Conservation (phyloP, 257 asterid species). For the Solanum verrucosum region DNA sequence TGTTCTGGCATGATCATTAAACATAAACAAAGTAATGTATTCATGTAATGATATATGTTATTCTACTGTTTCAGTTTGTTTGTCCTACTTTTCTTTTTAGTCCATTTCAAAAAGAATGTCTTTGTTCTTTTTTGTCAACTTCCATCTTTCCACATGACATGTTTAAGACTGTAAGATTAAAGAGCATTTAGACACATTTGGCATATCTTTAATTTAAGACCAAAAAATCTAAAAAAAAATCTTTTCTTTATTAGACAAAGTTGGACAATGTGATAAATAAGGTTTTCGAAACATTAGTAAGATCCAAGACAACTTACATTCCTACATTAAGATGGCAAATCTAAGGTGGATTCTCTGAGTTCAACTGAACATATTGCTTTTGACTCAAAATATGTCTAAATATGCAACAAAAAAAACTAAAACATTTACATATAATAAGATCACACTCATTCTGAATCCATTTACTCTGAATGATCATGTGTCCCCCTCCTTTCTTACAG, state of each 20-base stretch:
- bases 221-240: too few species aligned
- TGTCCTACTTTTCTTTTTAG: background rate
- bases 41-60: background rate
- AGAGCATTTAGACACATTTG: too few species aligned
- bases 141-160: background rate
- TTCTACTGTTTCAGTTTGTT: background rate
- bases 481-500: background rate
- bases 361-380: background rate
- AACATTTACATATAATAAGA: background rate
- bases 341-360: background rate
- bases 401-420: background rate
- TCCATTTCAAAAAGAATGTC: background rate
- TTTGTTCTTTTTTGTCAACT: background rate
- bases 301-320: background rate
- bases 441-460: background rate
- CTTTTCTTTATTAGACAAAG: background rate
- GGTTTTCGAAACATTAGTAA: background rate
- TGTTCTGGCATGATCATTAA: background rate
- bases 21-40: background rate
- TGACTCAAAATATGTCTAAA: background rate
- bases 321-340: background rate
- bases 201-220: too few species aligned
- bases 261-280: background rate
- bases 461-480: background rate
- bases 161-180: background rate